phyloP scores from a whole-genome alignment of 129 eudicot genomes.

The Erigeron canadensis region DNA sequence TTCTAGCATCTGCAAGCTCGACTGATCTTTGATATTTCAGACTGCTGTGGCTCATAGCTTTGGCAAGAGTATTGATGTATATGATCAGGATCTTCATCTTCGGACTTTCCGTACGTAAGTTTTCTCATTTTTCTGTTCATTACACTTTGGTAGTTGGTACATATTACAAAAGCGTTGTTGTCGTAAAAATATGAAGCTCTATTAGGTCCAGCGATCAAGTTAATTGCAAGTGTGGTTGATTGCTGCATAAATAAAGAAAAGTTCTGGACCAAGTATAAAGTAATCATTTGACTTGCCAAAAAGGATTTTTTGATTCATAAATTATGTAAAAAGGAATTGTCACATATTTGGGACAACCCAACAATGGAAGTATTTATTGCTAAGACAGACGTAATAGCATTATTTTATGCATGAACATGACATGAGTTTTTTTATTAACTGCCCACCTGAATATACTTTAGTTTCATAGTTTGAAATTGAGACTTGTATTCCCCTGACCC shows the following conservation, averaged over 20 bases:
- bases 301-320: too few species aligned
- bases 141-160: not conserved
- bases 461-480: too few species aligned
- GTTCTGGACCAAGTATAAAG: constrained; percentile 8
- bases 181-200: constrained; percentile 1
- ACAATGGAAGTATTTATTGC: not conserved
- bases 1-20: not conserved
- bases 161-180: not conserved
- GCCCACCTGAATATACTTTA: too few species aligned
- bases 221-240: not conserved
- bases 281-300: too few species aligned
- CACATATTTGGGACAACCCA: not conserved
- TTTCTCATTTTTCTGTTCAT: constrained; percentile 4
- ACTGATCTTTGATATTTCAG: constrained; percentile 39
- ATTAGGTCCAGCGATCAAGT: not conserved
- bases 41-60: constrained; percentile 88
- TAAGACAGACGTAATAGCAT: not conserved
- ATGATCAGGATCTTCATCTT: constrained; percentile 87
- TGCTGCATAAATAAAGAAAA: not conserved
- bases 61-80: constrained; percentile 61
- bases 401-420: not conserved
- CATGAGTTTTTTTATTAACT: too few species aligned
- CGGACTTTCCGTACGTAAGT: constrained; percentile 78
- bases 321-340: not conserved
- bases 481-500: too few species aligned